phyloP scores from a whole-genome alignment of 192 early-diverging fungal genomes.

The Chytriomyces confervae region DNA sequence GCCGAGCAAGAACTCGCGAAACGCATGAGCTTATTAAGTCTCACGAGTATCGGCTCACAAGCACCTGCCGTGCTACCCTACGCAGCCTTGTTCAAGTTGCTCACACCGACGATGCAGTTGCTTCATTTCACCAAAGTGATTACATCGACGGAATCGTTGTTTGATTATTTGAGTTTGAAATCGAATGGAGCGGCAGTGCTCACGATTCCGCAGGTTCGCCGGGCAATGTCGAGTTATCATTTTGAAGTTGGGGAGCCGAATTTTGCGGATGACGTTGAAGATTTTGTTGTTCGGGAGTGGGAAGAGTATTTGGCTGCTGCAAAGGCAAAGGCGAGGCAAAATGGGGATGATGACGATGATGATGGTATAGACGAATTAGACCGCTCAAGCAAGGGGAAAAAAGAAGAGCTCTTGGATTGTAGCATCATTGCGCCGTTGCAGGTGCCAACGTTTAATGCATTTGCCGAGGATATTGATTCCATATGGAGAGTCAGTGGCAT shows the following conservation, averaged over 20 bases:
- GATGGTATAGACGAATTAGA: neutral
- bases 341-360: neutral
- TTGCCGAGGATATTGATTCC: neutral
- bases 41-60: neutral
- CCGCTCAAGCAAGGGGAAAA: neutral
- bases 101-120: conserved; percentile 78
- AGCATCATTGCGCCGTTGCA: neutral
- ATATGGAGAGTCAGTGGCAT: conserved; percentile 20
- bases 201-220: conserved; percentile 67
- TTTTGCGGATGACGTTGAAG: conserved; percentile 73
- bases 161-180: conserved; percentile 76
- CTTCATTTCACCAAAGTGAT: conserved; percentile 83
- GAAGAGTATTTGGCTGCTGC: conserved; percentile 52
- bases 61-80: neutral
- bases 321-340: neutral
- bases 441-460: conserved; percentile 4
- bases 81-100: conserved; percentile 46
- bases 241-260: conserved; percentile 87
- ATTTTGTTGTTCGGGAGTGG: conserved; percentile 76
- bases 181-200: conserved; percentile 61
- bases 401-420: conserved; percentile 2
- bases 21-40: neutral
- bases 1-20: conserved; percentile 64
- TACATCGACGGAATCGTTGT: conserved; percentile 74
- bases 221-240: conserved; percentile 76